These are phyloP conservation scores for Chenopodium suecicum DNA, from an alignment of 148 eudicot genomes.

Conservation along the genomic window DNA sequence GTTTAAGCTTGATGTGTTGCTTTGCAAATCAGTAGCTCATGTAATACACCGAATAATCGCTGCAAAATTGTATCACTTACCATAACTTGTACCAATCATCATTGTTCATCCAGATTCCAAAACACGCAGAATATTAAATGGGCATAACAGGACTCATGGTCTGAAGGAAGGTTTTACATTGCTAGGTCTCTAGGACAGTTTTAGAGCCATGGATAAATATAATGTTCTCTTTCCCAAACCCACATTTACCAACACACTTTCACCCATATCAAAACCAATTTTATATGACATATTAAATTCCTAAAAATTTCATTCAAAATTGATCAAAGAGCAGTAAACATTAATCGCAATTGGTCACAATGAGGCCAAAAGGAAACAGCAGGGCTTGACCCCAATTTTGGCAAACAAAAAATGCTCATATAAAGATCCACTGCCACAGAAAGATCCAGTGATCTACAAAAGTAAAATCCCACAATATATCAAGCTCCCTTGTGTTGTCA, in stretches of 20 bases:
- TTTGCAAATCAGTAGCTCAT: no score
- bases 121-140: no score
- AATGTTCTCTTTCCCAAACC: neutral
- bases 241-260: neutral
- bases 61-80: no score
- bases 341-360: neutral
- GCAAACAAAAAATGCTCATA: neutral
- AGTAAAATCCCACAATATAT: neutral
- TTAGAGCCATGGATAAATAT: neutral
- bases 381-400: no score
- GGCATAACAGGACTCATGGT: neutral
- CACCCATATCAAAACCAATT: neutral
- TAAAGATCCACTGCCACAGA: neutral
- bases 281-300: neutral
- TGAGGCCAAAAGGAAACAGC: neutral
- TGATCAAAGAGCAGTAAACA: neutral
- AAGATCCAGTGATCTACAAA: neutral
- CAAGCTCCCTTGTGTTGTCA: neutral
- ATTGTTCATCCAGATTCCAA: no score
- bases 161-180: neutral
- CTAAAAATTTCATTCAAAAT: neutral
- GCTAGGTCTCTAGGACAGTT: neutral
- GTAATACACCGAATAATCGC: no score
- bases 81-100: no score
- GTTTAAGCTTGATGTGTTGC: no score